A percentile compares a stretch with the other conserved stretches of the same genome.
phyloP scores from a whole-genome alignment of 2,329 filamentous ascomycete genomes.

The Thelonectria blattea region DNA sequence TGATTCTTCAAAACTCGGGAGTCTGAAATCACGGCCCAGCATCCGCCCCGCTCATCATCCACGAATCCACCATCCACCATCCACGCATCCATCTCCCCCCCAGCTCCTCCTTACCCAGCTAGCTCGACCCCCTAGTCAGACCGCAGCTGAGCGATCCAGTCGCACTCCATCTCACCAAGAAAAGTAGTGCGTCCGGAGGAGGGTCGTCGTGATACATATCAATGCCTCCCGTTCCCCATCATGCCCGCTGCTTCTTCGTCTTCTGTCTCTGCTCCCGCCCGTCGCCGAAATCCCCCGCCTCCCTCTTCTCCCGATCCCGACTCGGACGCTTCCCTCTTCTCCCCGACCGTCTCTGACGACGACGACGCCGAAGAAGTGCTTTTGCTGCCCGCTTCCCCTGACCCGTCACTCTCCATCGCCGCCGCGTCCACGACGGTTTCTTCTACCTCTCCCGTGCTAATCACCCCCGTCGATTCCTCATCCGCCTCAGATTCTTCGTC shows the following conservation, averaged over 20 bases:
- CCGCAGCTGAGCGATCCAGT: neutral
- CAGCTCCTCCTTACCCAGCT: neutral
- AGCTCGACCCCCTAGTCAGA: neutral
- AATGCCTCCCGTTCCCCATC: conserved; percentile 19
- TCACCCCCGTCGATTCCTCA: conserved; percentile 13
- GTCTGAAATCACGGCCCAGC: neutral
- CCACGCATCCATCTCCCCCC: no score
- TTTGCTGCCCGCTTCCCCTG: conserved; percentile 20
- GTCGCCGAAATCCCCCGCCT: conserved; percentile 20
- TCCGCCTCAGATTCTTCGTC: conserved; percentile 10
- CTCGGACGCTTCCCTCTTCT: conserved; percentile 10
- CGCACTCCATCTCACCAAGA: conserved; percentile 1
- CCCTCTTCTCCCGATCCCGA: conserved; percentile 20
- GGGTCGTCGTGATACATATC: conserved; percentile 15
- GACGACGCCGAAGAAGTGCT: neutral
- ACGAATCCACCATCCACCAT: neutral
- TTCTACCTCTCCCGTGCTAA: conserved; percentile 6
- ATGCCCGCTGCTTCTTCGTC: conserved; percentile 19
- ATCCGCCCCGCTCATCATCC: neutral
- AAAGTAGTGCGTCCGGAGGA: conserved; percentile 1
- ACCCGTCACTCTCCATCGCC: conserved; percentile 8
- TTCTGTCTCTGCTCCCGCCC: conserved; percentile 16
- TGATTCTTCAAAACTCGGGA: neutral
- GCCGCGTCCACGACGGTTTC: conserved; percentile 3
- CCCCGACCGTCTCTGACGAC: conserved; percentile 1